Base-by-base conservation (phyloP, 805 yeast genomes). In the Ogataea philodendri region DNA sequence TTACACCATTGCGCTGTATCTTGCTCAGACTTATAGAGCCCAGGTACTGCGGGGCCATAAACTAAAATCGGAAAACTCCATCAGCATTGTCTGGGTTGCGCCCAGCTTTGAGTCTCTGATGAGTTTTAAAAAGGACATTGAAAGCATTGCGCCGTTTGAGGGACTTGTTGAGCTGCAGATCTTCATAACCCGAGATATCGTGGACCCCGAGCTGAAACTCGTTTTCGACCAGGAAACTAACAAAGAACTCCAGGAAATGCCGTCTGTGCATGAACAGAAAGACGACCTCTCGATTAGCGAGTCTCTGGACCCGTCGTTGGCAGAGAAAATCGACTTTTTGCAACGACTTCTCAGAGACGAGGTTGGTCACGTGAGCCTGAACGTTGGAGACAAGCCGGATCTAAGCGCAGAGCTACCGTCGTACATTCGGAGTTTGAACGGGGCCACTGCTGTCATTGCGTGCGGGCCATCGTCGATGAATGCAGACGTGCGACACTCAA, bases 1-100 rank as follows among this genome's bases (percentile, higher is more conserved):
- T 7, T 61, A 70, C 26, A 63, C 76, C 3, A 67, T 74, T 38
- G 74, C 73, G 1, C 45, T 63, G 16, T 63, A 66, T 28, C 45
- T 73, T 20, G 63, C 62, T 0, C 53, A 52, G 32, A 55, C 57
- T 1, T 51, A 54, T 36, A 48, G 52, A 15, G 64, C 60, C 5
- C 59, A 53, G 21, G 39, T 37, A 13, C 27, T 54, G 19, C 44
- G 61, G 15, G 55, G 53, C 10, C 51, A 50, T 27, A 46, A 41
- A 32, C 29, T 35, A 19, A 36, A 37, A 14, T 30, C 18, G 3
- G 48, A 43, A 15, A 56, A 52, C 32, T 49, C 46, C 2, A 48
- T 60, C 18, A 39, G 52, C 4, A 36, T 61, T 20, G 45, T 52
- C 11, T 60, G 64, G 64, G 32, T 54, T 38, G 48, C 54, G 4